phyloP scores from a whole-genome alignment of 352 stramenopile genomes.

The Phytophthora podocarpi region DNA sequence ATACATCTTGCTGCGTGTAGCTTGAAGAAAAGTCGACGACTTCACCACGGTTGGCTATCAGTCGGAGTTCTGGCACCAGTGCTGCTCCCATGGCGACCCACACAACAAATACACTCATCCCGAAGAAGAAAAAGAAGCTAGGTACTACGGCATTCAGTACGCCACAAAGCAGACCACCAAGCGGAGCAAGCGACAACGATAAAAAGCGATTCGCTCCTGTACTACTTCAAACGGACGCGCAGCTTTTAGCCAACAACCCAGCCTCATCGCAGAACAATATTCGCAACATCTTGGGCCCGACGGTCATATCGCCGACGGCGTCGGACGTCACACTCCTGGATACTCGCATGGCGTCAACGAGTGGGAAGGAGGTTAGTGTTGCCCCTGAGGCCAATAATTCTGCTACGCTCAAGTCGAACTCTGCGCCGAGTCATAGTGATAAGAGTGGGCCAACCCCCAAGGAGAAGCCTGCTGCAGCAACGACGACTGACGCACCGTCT shows the following conservation, averaged over 20 bases:
- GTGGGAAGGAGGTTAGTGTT: conserved; percentile 32
- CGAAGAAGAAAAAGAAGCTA: conserved; percentile 64
- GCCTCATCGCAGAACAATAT: conserved; percentile 83
- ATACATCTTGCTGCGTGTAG: conserved; percentile 28
- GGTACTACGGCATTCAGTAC: not conserved
- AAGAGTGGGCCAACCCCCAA: conserved; percentile 5
- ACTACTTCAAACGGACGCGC: conserved; percentile 38
- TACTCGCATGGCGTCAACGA: conserved; percentile 52
- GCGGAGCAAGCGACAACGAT: conserved; percentile 47
- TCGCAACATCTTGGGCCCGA: conserved; percentile 74
- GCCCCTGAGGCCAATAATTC: conserved; percentile 28
- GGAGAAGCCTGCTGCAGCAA: conserved; percentile 6
- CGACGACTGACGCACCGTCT: conserved; percentile 9
- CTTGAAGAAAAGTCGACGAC: conserved; percentile 67
- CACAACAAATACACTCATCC: conserved; percentile 59
- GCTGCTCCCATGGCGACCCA: conserved; percentile 2
- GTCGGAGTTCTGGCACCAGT: conserved; percentile 10
- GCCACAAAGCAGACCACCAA: conserved; percentile 25
- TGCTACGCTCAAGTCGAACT: conserved; percentile 14
- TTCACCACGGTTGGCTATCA: conserved; percentile 12
- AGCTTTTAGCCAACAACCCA: conserved; percentile 38
- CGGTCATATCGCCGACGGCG: conserved; percentile 49
- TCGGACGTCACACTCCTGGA: conserved; percentile 61
- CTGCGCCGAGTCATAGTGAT: conserved; percentile 5
- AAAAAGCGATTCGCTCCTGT: conserved; percentile 75